These are phyloP conservation scores for Parasitella parasitica DNA, from an alignment of 371 early-diverging fungal genomes.

Conservation along the genomic window DNA sequence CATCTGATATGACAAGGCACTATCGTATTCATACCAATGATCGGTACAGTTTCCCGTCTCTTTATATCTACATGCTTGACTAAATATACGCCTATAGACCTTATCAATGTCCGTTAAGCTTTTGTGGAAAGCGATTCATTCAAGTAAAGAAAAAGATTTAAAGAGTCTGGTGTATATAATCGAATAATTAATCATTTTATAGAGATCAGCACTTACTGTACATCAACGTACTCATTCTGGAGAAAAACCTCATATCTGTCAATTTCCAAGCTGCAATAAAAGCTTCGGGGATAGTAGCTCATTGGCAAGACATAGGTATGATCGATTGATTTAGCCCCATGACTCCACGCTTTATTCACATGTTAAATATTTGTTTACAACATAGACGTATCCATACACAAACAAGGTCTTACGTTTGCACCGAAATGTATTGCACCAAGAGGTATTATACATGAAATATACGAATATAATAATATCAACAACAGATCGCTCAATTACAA, in stretches of 20 bases:
- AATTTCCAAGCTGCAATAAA: slow-evolving; percentile 56
- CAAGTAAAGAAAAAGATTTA: too few species aligned
- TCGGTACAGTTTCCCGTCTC: neutral
- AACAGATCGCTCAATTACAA: neutral
- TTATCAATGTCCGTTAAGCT: slow-evolving; percentile 19
- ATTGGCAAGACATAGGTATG: slow-evolving; percentile 5
- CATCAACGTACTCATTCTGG: slow-evolving; percentile 67
- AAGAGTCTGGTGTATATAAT: too few species aligned
- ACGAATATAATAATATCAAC: too few species aligned
- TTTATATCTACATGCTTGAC: neutral
- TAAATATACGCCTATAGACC: slow-evolving; percentile 9
- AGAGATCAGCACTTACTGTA: neutral
- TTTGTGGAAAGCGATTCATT: slow-evolving; percentile 31
- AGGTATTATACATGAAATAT: too few species aligned
- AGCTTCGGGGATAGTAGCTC: slow-evolving; percentile 44
- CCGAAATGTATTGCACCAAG: neutral
- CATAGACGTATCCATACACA: slow-evolving; percentile 17
- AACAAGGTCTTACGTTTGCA: slow-evolving; percentile 8
- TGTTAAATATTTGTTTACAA: neutral
- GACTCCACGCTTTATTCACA: neutral
- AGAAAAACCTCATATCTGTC: slow-evolving; percentile 66
- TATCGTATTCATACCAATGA: slow-evolving; percentile 35
- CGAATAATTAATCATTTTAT: neutral
- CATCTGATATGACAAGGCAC: slow-evolving; percentile 29
- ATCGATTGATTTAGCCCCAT: neutral